Evolutionary conservation across 371 early-diverging fungal species (phyloP).

Genomic region (Conidiobolus incongruus): DNA sequence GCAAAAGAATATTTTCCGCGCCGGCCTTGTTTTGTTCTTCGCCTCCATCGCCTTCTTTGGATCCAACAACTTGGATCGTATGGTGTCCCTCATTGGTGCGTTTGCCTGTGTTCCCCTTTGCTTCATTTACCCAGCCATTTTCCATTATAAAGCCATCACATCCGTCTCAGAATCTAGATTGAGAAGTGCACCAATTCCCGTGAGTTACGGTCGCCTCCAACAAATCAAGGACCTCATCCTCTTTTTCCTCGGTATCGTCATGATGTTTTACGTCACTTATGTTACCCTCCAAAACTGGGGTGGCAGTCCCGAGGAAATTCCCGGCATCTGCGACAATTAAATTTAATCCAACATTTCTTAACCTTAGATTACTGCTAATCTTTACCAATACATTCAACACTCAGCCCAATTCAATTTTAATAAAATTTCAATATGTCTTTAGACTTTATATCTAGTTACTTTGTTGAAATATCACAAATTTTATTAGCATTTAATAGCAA

Average conservation of each 20-base stretch:
- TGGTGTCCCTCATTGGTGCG: slow-evolving; percentile 60
- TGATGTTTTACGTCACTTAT: slow-evolving; percentile 50
- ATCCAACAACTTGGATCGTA: slow-evolving; percentile 48
- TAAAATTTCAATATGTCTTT: no score
- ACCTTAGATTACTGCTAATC: no score
- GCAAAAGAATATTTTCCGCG: slow-evolving; percentile 70
- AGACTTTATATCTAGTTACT: no score
- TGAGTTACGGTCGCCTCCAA: slow-evolving; percentile 7
- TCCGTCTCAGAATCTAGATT: slow-evolving; percentile 5
- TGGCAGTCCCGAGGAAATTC: neutral
- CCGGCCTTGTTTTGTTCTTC: slow-evolving; percentile 28
- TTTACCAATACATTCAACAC: no score
- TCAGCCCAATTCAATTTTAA: no score
- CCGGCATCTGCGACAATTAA: neutral
- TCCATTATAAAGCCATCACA: slow-evolving; percentile 42
- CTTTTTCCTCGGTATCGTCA: slow-evolving; percentile 39
- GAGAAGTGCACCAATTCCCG: slow-evolving; percentile 2
- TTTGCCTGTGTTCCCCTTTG: slow-evolving; percentile 45
- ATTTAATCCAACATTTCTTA: no score
- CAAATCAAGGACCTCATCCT: slow-evolving; percentile 28
- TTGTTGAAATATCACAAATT: no score
- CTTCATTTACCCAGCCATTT: slow-evolving; percentile 64
- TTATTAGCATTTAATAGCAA: no score
- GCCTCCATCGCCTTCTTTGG: slow-evolving; percentile 51
- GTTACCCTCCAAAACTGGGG: slow-evolving; percentile 44